Percentiles rank a stretch among this genome's conserved stretches.
Conservation (phyloP, 495 filamentous ascomycete genomes). For the Aspergillus incahuasiensis region DNA sequence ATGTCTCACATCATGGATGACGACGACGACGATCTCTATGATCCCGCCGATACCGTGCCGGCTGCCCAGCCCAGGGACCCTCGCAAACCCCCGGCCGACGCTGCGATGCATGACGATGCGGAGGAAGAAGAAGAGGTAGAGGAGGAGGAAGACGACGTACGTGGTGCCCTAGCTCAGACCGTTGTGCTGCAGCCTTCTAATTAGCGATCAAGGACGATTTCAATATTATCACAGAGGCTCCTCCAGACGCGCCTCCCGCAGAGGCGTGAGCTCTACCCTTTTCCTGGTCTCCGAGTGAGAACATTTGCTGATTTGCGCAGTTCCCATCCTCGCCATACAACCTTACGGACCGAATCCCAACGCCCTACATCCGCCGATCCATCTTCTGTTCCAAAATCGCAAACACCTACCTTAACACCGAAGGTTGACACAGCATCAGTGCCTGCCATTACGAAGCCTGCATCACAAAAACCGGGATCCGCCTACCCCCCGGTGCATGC, state of each 20-base stretch:
- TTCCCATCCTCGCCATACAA: slow-evolving; percentile 38
- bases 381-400: slow-evolving; percentile 26
- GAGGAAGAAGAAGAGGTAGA: slow-evolving; percentile 74
- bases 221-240: slow-evolving; percentile 91
- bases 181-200: slow-evolving; percentile 16
- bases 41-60: slow-evolving; percentile 42
- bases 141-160: slow-evolving; percentile 60
- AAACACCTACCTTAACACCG: slow-evolving; percentile 35
- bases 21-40: slow-evolving; percentile 54
- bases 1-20: slow-evolving; percentile 38
- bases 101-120: slow-evolving; percentile 43
- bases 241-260: slow-evolving; percentile 63
- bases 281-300: not conserved
- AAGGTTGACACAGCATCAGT: slow-evolving; percentile 42
- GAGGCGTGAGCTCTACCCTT: slow-evolving; percentile 41
- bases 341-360: slow-evolving; percentile 61
- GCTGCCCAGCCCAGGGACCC: slow-evolving; percentile 23
- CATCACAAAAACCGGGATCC: slow-evolving; percentile 48
- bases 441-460: slow-evolving; percentile 31
- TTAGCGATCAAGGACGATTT: slow-evolving; percentile 60
- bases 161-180: slow-evolving; percentile 26
- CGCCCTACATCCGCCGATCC: slow-evolving; percentile 52
- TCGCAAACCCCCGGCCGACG: slow-evolving; percentile 26
- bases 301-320: slow-evolving; percentile 20
- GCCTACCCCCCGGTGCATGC: slow-evolving; percentile 62